A percentile compares a stretch with the other conserved stretches of the same genome.
Evolutionary conservation across 2,329 filamentous ascomycete species (phyloP).

Genomic region (Tolypocladium pustulatum): DNA sequence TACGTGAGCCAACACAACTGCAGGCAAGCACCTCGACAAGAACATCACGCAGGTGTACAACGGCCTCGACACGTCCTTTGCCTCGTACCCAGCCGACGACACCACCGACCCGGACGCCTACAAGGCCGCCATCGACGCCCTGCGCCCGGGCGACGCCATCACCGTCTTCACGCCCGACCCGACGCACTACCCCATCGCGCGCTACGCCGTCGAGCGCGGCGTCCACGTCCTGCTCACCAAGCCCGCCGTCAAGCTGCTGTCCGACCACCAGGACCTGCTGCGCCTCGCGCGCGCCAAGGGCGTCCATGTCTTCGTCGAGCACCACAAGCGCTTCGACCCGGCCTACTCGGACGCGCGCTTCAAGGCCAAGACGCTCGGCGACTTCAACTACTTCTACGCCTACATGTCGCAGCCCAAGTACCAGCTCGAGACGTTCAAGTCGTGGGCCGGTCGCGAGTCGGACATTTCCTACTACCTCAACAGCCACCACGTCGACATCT

Average conservation of each 20-base stretch:
- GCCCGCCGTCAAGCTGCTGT: constrained; percentile 77
- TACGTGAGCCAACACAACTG: background rate
- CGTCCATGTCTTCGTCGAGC: constrained; percentile 88
- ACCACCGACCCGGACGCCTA: constrained; percentile 69
- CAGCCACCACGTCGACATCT: constrained; percentile 87
- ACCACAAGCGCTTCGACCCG: constrained; percentile 94
- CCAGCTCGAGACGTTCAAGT: constrained; percentile 88
- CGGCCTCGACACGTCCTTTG: constrained; percentile 74
- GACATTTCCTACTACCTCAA: constrained; percentile 97
- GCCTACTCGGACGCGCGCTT: constrained; percentile 81
- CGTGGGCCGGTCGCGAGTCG: constrained; percentile 83
- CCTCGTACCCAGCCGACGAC: constrained; percentile 70
- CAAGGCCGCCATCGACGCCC: constrained; percentile 76
- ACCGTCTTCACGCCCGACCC: constrained; percentile 94
- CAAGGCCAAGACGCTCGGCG: constrained; percentile 65
- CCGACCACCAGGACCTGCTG: constrained; percentile 68
- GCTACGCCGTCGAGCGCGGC: constrained; percentile 80
- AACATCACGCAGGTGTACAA: constrained; percentile 89
- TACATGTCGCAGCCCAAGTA: constrained; percentile 94
- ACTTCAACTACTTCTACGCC: constrained; percentile 97
- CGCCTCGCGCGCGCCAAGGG: constrained; percentile 60
- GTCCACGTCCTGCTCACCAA: constrained; percentile 93
- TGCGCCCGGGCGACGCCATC: constrained; percentile 75
- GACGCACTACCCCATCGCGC: constrained; percentile 83
- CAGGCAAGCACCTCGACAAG: constrained; percentile 71